A percentile compares a stretch with the other conserved stretches of the same genome.
Evolutionary conservation across 208 protist species (phyloP).

Genomic region (Crithidia brevicula): DNA sequence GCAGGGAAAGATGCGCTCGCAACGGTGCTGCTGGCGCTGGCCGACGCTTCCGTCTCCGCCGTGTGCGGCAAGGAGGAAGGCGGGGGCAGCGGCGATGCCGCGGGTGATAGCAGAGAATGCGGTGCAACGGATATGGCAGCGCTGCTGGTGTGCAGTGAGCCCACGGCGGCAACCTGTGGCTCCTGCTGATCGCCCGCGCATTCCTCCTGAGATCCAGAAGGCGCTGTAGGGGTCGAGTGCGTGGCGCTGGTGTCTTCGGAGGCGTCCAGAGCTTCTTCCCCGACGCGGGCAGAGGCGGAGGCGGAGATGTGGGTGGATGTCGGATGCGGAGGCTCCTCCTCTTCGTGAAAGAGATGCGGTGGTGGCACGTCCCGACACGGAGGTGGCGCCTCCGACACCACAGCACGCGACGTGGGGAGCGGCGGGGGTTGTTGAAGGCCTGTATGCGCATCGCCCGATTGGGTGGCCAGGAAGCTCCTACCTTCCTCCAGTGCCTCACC

Average conservation of each 20-base stretch:
- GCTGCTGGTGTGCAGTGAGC: too few relatives aligned
- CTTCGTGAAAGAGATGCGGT: constrained; percentile 32
- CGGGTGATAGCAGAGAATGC: too few relatives aligned
- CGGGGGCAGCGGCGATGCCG: too few relatives aligned
- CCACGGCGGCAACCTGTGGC: too few relatives aligned
- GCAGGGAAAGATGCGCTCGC: too few relatives aligned
- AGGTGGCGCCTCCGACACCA: neutral
- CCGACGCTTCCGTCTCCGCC: neutral
- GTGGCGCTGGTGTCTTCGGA: too few relatives aligned
- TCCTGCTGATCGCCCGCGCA: too few relatives aligned
- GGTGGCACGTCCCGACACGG: neutral
- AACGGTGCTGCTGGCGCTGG: neutral
- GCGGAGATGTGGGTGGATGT: constrained; percentile 7
- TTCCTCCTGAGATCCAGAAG: too few relatives aligned
- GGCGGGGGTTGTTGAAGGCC: neutral
- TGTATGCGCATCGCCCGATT: neutral
- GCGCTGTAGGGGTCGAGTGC: too few relatives aligned
- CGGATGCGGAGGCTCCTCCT: constrained; percentile 74
- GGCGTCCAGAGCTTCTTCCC: too few relatives aligned
- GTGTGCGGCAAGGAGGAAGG: neutral
- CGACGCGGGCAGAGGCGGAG: neutral
- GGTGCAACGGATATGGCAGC: too few relatives aligned
- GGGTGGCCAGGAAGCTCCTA: neutral
- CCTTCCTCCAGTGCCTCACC: constrained; percentile 8
- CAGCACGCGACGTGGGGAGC: neutral